Percentiles rank a stretch among this genome's conserved stretches.
Conservation (phyloP, 164 flowering plant species). For the Amborella trichopoda region DNA sequence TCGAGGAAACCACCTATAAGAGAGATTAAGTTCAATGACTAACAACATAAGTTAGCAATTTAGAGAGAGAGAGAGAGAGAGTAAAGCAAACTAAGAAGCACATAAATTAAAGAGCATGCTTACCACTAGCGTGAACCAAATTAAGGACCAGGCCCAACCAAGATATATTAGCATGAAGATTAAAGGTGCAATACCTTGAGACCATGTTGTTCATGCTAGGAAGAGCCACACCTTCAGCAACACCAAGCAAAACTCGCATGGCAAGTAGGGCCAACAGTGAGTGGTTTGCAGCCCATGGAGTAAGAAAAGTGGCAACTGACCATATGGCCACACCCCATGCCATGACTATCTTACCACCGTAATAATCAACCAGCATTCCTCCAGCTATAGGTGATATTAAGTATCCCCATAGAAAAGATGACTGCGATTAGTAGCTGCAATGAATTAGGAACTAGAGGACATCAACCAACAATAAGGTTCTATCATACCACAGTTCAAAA, state of each 20-base stretch:
- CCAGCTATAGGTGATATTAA: slow-evolving; percentile 89
- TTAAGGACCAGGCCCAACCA: too few species aligned
- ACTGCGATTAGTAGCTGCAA: slow-evolving; percentile 40
- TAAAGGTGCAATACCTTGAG: too few species aligned
- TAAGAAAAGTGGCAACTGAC: slow-evolving; percentile 88
- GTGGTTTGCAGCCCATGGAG: slow-evolving; percentile 90
- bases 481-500: background rate
- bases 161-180: too few species aligned
- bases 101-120: too few species aligned
- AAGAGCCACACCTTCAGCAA: slow-evolving; percentile 97
- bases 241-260: slow-evolving; percentile 62
- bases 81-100: too few species aligned
- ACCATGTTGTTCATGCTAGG: slow-evolving; percentile 99
- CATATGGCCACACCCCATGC: slow-evolving; percentile 90
- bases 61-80: too few species aligned
- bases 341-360: slow-evolving; percentile 91
- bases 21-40: slow-evolving; percentile 16
- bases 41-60: too few species aligned
- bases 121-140: too few species aligned
- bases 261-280: slow-evolving; percentile 65
- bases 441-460: background rate
- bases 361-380: slow-evolving; percentile 78
- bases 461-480: background rate
- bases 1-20: slow-evolving; percentile 85
- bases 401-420: slow-evolving; percentile 98